phyloP scores from a whole-genome alignment of 2,329 filamentous ascomycete species.

The Fusarium sp. region DNA sequence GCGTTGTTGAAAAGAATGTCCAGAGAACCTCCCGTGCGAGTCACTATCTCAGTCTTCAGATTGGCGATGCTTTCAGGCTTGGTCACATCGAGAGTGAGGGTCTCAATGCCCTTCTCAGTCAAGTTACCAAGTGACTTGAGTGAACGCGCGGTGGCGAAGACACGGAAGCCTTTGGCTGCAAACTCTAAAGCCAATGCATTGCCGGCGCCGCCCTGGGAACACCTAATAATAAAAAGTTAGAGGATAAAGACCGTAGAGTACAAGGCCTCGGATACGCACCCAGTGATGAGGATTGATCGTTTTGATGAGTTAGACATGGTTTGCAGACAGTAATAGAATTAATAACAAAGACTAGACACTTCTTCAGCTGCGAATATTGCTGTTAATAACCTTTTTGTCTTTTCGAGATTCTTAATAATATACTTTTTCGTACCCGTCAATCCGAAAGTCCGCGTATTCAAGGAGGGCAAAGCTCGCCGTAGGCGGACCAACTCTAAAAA shows the following conservation, averaged over 20 bases:
- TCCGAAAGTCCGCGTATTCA: too few relatives aligned
- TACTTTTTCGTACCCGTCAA: too few relatives aligned
- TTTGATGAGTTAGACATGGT: background rate
- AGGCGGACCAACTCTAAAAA: too few relatives aligned
- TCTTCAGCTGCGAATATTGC: too few relatives aligned
- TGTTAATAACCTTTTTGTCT: too few relatives aligned
- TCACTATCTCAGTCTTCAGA: background rate
- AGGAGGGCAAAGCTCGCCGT: too few relatives aligned
- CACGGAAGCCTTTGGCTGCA: slow-evolving; percentile 12
- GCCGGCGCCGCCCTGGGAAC: slow-evolving; percentile 14
- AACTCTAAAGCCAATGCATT: slow-evolving; percentile 22
- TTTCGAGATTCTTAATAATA: too few relatives aligned
- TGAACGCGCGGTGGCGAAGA: slow-evolving; percentile 22
- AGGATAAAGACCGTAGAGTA: background rate
- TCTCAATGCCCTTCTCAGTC: slow-evolving; percentile 21
- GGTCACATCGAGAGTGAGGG: slow-evolving; percentile 14
- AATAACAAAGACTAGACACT: background rate
- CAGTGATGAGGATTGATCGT: background rate
- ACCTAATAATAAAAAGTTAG: background rate
- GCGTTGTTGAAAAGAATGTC: slow-evolving; percentile 29
- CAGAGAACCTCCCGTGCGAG: background rate
- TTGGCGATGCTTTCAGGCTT: background rate
- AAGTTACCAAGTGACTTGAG: slow-evolving; percentile 1
- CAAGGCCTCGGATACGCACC: fast-evolving
- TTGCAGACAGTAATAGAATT: background rate